phyloP scores from a whole-genome alignment of 108 stramenopile genomes.

The Pseudonitzschia delicatissima region DNA sequence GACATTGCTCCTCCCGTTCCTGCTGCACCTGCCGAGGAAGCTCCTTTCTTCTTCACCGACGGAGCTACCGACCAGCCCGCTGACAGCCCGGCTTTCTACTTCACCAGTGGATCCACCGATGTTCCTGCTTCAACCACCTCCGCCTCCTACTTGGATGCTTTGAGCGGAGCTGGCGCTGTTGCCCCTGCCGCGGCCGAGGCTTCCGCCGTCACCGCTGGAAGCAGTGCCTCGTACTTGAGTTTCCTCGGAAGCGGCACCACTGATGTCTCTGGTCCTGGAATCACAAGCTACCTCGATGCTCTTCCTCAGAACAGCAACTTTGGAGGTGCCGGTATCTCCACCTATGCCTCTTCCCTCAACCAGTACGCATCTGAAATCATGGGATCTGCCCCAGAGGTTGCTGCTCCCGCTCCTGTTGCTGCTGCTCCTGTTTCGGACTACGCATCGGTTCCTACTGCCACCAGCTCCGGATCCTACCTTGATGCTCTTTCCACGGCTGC shows the following conservation, averaged over 20 bases:
- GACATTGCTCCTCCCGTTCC: slow-evolving; percentile 16
- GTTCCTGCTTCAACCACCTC: slow-evolving; percentile 12
- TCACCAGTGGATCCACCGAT: slow-evolving; percentile 19
- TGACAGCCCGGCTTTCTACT: slow-evolving; percentile 26
- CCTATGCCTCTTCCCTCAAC: slow-evolving; percentile 17
- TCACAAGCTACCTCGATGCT: slow-evolving; percentile 28
- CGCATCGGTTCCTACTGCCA: background rate
- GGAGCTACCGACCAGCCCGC: slow-evolving; percentile 20
- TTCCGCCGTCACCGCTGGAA: background rate
- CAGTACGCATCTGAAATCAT: slow-evolving; percentile 3
- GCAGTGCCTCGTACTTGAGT: slow-evolving; percentile 3
- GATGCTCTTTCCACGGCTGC: slow-evolving; percentile 15
- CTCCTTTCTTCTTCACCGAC: slow-evolving; percentile 31
- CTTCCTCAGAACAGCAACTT: slow-evolving; percentile 17
- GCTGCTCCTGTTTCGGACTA: background rate
- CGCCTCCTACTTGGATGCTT: background rate
- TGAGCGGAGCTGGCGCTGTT: background rate
- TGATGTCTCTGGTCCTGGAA: slow-evolving; percentile 25
- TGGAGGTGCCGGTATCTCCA: slow-evolving; percentile 17
- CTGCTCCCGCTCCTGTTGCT: slow-evolving; percentile 16
- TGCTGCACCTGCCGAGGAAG: slow-evolving; percentile 13
- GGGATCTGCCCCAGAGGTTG: background rate
- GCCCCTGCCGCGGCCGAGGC: background rate
- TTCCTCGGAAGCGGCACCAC: slow-evolving; percentile 4
- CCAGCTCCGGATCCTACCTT: slow-evolving; percentile 22